Evolutionary conservation across 108 stramenopile genomes (phyloP), one percentile per base, ranked within the genome.

Genomic region (Cyclotella baltica): DNA sequence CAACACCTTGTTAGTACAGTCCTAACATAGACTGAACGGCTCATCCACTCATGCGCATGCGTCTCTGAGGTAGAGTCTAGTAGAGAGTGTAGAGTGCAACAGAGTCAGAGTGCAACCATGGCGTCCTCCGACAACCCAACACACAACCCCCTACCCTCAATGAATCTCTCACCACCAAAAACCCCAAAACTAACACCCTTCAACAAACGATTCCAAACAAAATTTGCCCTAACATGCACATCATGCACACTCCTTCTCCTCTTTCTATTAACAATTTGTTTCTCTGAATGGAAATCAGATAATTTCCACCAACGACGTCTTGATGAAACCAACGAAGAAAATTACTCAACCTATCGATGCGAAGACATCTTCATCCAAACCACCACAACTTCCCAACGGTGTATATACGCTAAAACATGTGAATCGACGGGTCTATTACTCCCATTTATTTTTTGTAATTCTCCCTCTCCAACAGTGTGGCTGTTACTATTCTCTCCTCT

Each of bases 351-450:
- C 73, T 33, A 19, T 61, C 10, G 66, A 37, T 47, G 38, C 48
- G 53, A 70, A 31, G 18, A 70, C 34, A 67, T 64, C 31, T 66
- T 58, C 37, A 47, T 6, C 40, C 37, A 55, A 25, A 58, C 50
- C 53, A 48, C 48, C 15, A 58, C 63, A 31, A n/a, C 34, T 8
- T 16, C 66, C 57, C 56, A 75, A 67, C 30, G 88, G 69, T 95
- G 93, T 77, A 75, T 28, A 4, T 95, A 88, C 81, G 93, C 93
- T 9, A 55, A 52, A 53, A 88, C 90, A 0, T 95, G 93, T 69
- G 81, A 80, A 30, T 84, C 82, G 6, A 69, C 71, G 27, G 93
- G 93, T 20, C 66, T 95, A 1, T 83, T 90, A 68, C 70, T 84
- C 6, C 84, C 91, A 31, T 85, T 87, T 43, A 83, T 93, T 55